phyloP scores from a whole-genome alignment of 2,329 filamentous ascomycete species.

The Westerdykella ornata region DNA sequence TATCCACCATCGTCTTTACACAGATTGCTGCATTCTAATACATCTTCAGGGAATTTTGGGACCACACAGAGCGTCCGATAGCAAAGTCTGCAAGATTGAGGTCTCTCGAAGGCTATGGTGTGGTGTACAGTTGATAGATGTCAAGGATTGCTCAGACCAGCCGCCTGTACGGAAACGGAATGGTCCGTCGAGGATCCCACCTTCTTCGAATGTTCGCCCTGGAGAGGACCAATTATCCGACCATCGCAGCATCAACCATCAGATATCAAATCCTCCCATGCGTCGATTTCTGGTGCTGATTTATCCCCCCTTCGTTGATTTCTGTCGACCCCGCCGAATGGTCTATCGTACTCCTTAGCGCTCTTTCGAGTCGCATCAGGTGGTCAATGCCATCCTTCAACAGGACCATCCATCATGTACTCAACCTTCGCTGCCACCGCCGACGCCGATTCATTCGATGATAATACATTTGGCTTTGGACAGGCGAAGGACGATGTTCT shows the following conservation, averaged over 20 bases:
- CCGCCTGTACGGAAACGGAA: constrained; percentile 7
- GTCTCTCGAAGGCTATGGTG: not conserved
- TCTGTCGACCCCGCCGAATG: constrained; percentile 14
- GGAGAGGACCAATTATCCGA: constrained; percentile 12
- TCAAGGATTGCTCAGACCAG: constrained; percentile 4
- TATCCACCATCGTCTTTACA: too few relatives aligned
- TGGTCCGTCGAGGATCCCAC: constrained; percentile 15
- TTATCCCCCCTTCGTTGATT: constrained; percentile 10
- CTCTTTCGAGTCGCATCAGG: constrained; percentile 20
- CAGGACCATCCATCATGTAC: constrained; percentile 27
- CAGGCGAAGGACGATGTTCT: constrained; percentile 27
- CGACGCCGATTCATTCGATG: constrained; percentile 31
- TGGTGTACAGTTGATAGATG: not conserved
- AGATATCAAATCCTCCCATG: constrained; percentile 27
- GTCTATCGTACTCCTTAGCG: constrained; percentile 17
- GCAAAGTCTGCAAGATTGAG: too few relatives aligned
- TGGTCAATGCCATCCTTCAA: constrained; percentile 20
- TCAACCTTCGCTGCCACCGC: constrained; percentile 28
- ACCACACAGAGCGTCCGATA: too few relatives aligned
- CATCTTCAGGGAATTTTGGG: too few relatives aligned
- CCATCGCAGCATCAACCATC: constrained; percentile 22
- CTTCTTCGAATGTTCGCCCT: constrained; percentile 19
- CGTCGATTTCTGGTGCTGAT: constrained; percentile 11
- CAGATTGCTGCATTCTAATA: too few relatives aligned
- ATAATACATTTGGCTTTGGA: constrained; percentile 31